Conservation (phyloP, 2,329 filamentous ascomycete species). For the Macrophomina pseudophaseolina region DNA sequence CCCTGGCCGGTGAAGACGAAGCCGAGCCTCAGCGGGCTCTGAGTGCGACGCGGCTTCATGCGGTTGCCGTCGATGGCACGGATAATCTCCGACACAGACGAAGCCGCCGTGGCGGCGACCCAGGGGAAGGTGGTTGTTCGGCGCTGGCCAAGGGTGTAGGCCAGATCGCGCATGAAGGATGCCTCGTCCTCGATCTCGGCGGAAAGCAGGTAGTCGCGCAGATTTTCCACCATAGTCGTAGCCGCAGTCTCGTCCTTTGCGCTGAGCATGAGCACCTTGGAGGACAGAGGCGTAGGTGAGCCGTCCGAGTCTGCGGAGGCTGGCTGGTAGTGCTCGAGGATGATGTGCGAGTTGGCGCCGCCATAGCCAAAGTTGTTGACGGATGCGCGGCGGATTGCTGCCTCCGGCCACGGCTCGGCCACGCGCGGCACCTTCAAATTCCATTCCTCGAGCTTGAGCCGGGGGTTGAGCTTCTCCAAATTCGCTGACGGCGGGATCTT, state of each 20-base stretch:
- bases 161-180: background rate
- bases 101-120: background rate
- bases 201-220: background rate
- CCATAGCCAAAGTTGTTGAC: conserved; percentile 31
- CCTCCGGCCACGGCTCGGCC: conserved; percentile 27
- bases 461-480: conserved; percentile 37
- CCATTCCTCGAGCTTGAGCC: conserved; percentile 30
- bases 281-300: background rate
- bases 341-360: conserved; percentile 28
- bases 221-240: background rate
- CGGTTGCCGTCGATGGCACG: background rate
- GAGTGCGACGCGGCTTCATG: background rate
- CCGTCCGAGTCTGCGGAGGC: background rate
- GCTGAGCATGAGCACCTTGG: conserved; percentile 26
- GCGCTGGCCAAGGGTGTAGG: conserved; percentile 1
- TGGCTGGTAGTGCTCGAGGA: conserved; percentile 25
- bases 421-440: conserved; percentile 27
- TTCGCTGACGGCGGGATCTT: conserved; percentile 41
- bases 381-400: conserved; percentile 24
- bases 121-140: background rate
- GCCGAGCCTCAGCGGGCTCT: background rate
- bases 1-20: conserved; percentile 41
- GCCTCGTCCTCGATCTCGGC: background rate
- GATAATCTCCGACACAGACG: background rate
- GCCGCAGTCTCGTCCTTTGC: conserved; percentile 6